Conservation (phyloP, 805 yeast species). For the Cyberlindnera xishuangbannaensis region DNA sequence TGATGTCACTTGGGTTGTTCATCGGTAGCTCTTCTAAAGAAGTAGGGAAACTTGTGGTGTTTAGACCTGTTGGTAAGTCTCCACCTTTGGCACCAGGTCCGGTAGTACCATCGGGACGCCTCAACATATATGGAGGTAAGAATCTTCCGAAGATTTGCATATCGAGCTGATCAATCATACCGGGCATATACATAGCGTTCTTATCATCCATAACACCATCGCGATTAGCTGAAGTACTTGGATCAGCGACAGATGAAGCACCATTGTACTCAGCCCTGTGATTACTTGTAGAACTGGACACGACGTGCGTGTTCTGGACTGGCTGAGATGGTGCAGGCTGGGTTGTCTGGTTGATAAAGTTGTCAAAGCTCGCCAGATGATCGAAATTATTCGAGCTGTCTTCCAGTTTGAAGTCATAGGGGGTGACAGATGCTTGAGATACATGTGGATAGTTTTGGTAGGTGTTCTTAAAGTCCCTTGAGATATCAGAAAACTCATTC, state of each 20-base stretch:
- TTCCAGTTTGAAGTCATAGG: slow-evolving; percentile 18
- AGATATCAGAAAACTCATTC: neutral
- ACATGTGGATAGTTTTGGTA: slow-evolving; percentile 5
- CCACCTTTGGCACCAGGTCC: slow-evolving; percentile 27
- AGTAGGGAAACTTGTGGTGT: slow-evolving; percentile 21
- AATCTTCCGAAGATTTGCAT: slow-evolving; percentile 80
- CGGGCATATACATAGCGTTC: slow-evolving; percentile 52
- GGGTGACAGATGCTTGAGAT: slow-evolving; percentile 7
- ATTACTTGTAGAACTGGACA: no score
- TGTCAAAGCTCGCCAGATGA: slow-evolving; percentile 26
- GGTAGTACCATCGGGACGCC: slow-evolving; percentile 22
- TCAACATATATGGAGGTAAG: slow-evolving; percentile 78
- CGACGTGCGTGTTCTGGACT: neutral
- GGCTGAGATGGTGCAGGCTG: neutral
- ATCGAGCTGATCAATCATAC: slow-evolving; percentile 80
- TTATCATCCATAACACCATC: no score
- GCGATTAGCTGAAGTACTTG: no score
- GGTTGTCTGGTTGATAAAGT: slow-evolving; percentile 21
- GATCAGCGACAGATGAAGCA: no score
- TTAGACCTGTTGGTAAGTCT: slow-evolving; percentile 24
- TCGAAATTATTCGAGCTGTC: slow-evolving; percentile 22
- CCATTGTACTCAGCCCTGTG: no score
- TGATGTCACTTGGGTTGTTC: no score
- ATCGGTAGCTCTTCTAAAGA: slow-evolving; percentile 19
- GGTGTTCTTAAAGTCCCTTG: no score